These are phyloP conservation scores for Cornus suecica DNA, from an alignment of 148 eudicot genomes.

Conservation along the genomic window DNA sequence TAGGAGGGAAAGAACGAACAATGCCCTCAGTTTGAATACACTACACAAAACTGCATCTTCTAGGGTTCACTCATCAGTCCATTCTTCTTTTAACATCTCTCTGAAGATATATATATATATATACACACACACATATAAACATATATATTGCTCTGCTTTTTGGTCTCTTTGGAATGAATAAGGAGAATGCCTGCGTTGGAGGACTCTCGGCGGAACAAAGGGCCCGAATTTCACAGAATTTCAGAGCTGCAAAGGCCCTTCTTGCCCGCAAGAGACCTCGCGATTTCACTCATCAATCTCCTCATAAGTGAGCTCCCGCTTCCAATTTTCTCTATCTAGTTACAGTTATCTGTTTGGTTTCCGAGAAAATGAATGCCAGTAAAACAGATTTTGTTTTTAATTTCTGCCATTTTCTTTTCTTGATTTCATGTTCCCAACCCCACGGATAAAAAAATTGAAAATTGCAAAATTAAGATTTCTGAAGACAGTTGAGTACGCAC, in stretches of 20 bases:
- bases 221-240: slow-evolving; percentile 68
- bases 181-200: slow-evolving; percentile 26
- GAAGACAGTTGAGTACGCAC: too few species aligned
- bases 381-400: background rate
- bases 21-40: background rate
- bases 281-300: slow-evolving; percentile 22
- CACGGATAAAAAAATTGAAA: too few species aligned
- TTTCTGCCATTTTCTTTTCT: background rate
- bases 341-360: background rate
- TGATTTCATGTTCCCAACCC: too few species aligned
- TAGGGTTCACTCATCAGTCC: background rate
- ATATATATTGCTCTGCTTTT: background rate
- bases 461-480: too few species aligned
- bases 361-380: background rate
- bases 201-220: slow-evolving; percentile 62
- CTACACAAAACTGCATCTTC: background rate
- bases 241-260: slow-evolving; percentile 77
- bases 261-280: slow-evolving; percentile 68
- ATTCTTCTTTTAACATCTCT: background rate
- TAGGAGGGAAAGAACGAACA: background rate
- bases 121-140: too few species aligned
- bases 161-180: slow-evolving; percentile 11
- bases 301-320: slow-evolving; percentile 15
- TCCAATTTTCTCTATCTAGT: background rate
- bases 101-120: background rate